Evolutionary conservation across 2,329 filamentous ascomycete species (phyloP).

Genomic region (Talaromyces rugulosus): DNA sequence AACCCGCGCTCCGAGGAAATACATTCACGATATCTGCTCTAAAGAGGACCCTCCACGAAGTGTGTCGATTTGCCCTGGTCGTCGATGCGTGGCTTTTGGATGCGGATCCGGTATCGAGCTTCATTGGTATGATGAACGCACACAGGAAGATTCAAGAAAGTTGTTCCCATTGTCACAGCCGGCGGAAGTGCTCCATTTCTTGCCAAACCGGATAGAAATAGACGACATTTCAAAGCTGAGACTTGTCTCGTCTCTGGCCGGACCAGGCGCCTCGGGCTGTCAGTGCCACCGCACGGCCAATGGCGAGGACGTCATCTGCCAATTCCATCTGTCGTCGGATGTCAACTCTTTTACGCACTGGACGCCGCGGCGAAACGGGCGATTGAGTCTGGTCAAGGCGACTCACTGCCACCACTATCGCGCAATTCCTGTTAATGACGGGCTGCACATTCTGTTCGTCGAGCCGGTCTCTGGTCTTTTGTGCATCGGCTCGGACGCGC

Average conservation of each 20-base stretch:
- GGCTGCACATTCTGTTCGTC: conserved; percentile 61
- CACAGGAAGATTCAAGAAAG: conserved; percentile 33
- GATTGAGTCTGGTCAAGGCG: conserved; percentile 34
- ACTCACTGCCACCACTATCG: conserved; percentile 57
- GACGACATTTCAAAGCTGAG: conserved; percentile 56
- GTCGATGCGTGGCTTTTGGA: conserved; percentile 62
- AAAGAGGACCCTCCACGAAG: conserved; percentile 61
- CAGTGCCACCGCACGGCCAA: conserved; percentile 22
- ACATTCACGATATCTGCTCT: conserved; percentile 54
- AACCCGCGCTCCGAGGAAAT: conserved; percentile 32
- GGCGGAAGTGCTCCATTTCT: conserved; percentile 51
- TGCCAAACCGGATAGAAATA: conserved; percentile 50
- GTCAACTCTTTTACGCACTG: conserved; percentile 25
- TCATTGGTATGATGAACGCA: conserved; percentile 54
- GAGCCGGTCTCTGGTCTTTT: conserved; percentile 55
- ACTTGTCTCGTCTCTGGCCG: conserved; percentile 59
- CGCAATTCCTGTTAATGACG: conserved; percentile 62
- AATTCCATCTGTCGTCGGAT: conserved; percentile 26
- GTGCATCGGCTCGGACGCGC: conserved; percentile 59
- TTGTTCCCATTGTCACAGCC: conserved; percentile 40
- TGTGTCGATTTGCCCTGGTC: conserved; percentile 62
- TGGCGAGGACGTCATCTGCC: conserved; percentile 21
- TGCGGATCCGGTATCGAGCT: conserved; percentile 60
- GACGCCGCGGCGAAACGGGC: conserved; percentile 17
- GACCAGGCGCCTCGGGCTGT: conserved; percentile 28